Evolutionary conservation across 2,329 filamentous ascomycete genomes (phyloP), one percentile per base, ranked within the genome.

Genomic region (Rachicladosporium sp.): DNA sequence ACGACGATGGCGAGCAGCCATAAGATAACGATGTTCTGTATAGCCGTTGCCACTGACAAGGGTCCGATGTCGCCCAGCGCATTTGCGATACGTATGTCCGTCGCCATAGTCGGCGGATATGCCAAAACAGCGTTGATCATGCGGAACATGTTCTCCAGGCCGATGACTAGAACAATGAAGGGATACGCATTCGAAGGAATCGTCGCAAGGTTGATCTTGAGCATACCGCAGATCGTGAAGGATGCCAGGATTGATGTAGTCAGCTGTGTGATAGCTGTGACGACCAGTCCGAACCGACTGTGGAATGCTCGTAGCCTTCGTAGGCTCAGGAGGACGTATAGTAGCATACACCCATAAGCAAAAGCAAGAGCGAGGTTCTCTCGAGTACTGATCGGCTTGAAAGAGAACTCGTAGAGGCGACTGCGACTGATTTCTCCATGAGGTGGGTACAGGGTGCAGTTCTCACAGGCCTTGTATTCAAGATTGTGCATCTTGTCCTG

Each of bases 81-180:
- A 45, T 82, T 72, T 1, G 80, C 78, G 31, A 89, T 80, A 35
- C 83, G 73, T 41, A 70, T 71, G 40, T 78, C 76, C 3, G 80
- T 82, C 43, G 69, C 75, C 56, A 80, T 73, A 46, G 83, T 76
- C 0, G 78, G 67, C 0, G 80, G 78, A 1, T 80, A 85, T 40
- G 78, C 67, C 29, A 88, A 76, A 31, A 88, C 80, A 5, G 80
- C 77, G 52, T 87, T 86, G 57, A 88, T 84, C 30, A 88, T 65
- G 11, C 82, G 71, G 52, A 87, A 81, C 52, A 67, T 67, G 38
- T 88, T 87, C 51, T 87, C 82, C 23, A 88, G 64, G 36, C 83
- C 85, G 62, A 86, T 79, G 31, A 78, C 73, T 31, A 87, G 68
- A 7, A 88, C 74, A 10, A 85, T 80, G 7, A 85, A 70, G 0